These are phyloP conservation scores for Pueraria montana DNA, from an alignment of 306 rosid genomes.

Conservation along the genomic window DNA sequence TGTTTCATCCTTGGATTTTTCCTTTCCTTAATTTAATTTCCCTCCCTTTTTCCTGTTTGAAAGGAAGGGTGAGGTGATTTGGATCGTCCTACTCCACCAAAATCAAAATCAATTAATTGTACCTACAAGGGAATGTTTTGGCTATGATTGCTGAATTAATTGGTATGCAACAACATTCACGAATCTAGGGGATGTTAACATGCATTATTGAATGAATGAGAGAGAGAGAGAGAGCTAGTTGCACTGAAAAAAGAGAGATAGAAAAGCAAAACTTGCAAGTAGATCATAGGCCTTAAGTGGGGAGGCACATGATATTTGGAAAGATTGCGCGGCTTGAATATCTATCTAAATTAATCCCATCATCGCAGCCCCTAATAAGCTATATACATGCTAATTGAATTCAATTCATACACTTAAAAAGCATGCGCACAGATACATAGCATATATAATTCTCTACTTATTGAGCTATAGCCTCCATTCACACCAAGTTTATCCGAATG, in stretches of 20 bases:
- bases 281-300: constrained; percentile 51
- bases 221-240: not conserved
- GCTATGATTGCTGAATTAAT: constrained; percentile 14
- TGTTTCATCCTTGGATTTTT: not conserved
- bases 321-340: constrained; percentile 50
- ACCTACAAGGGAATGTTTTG: constrained; percentile 3
- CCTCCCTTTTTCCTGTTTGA: not conserved
- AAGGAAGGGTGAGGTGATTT: constrained; percentile 33
- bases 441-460: constrained; percentile 11
- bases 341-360: constrained; percentile 23
- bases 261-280: not conserved
- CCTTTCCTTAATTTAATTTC: not conserved
- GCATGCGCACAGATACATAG: constrained; percentile 51
- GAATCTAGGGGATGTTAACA: constrained; percentile 35
- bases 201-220: not conserved
- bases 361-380: not conserved
- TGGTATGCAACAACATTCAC: not conserved
- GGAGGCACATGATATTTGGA: constrained; percentile 42
- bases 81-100: not conserved
- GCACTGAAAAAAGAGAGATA: too few species aligned
- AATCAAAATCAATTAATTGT: not conserved
- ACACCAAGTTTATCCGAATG: not conserved
- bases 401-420: not conserved
- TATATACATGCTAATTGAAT: constrained; percentile 4
- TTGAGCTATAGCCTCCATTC: not conserved